phyloP scores from a whole-genome alignment of 2,329 filamentous ascomycete genomes.

The Boeremia exigua region DNA sequence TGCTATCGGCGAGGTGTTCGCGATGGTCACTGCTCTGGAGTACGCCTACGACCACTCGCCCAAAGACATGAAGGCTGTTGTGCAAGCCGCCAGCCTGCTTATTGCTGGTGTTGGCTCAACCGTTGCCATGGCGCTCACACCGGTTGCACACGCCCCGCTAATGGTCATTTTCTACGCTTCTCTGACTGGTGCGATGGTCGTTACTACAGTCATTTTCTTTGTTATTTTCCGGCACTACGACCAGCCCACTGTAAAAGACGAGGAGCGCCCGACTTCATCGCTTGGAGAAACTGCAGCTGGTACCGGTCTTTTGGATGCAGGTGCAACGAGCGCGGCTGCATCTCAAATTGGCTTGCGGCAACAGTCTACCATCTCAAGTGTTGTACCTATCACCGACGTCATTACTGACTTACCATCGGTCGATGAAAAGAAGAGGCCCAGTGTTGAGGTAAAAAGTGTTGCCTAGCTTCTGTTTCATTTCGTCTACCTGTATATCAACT shows the following conservation, averaged over 20 bases:
- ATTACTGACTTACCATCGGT: not conserved
- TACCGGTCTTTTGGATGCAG: not conserved
- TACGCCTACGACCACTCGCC: slow-evolving; percentile 54
- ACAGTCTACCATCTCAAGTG: not conserved
- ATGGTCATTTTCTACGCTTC: slow-evolving; percentile 37
- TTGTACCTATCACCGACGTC: not conserved
- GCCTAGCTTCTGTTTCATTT: too few species aligned
- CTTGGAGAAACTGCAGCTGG: not conserved
- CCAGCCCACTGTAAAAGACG: not conserved
- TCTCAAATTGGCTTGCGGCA: not conserved
- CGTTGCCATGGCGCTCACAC: slow-evolving; percentile 40
- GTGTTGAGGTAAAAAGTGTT: not conserved
- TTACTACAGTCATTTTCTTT: slow-evolving; percentile 35
- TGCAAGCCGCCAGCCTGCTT: slow-evolving; percentile 46
- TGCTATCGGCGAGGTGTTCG: slow-evolving; percentile 53
- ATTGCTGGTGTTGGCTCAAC: slow-evolving; percentile 41
- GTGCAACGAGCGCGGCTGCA: not conserved
- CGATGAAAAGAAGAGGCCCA: not conserved
- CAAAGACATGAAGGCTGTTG: slow-evolving; percentile 49
- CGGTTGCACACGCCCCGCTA: slow-evolving; percentile 39
- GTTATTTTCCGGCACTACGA: slow-evolving; percentile 34
- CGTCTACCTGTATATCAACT: not conserved
- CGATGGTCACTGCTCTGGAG: slow-evolving; percentile 51
- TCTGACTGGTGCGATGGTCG: slow-evolving; percentile 30
- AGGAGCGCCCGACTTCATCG: not conserved